These are phyloP conservation scores for Erodium chrysanthum DNA, from an alignment of 441 rosid species.

Conservation along the genomic window DNA sequence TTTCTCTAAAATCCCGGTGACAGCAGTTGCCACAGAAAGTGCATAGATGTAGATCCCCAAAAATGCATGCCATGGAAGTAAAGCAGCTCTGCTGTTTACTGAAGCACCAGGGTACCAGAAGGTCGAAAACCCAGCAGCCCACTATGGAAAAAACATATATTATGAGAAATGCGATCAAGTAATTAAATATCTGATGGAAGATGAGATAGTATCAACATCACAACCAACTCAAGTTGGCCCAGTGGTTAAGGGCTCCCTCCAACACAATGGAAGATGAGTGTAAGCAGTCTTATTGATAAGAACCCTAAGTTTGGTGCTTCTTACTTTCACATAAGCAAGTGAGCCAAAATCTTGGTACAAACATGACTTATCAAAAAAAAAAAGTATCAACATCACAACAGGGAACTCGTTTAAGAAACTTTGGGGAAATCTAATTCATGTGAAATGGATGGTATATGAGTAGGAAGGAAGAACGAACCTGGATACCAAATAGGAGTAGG, in stretches of 20 bases:
- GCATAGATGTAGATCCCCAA: background rate
- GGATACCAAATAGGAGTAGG: constrained; percentile 1
- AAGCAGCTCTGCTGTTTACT: background rate
- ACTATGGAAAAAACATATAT: background rate
- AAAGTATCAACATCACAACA: background rate
- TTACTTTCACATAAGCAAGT: too few relatives aligned
- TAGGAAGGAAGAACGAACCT: background rate
- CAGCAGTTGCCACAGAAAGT: background rate
- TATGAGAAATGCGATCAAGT: background rate
- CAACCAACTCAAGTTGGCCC: too few relatives aligned
- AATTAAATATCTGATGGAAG: background rate
- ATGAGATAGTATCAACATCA: background rate
- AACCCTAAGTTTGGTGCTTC: too few relatives aligned
- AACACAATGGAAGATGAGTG: too few relatives aligned
- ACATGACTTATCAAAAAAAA: too few relatives aligned
- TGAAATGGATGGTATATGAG: background rate
- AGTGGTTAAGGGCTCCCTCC: too few relatives aligned
- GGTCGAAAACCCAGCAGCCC: constrained; percentile 2
- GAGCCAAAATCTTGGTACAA: too few relatives aligned
- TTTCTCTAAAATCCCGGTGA: constrained; percentile 3
- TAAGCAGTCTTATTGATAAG: too few relatives aligned
- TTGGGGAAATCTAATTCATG: background rate
- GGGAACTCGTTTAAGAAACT: background rate
- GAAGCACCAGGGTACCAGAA: background rate
- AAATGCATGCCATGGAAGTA: constrained; percentile 6